Evolutionary conservation across 1,139 yeast species (phyloP).

Genomic region (Pichia sp.): DNA sequence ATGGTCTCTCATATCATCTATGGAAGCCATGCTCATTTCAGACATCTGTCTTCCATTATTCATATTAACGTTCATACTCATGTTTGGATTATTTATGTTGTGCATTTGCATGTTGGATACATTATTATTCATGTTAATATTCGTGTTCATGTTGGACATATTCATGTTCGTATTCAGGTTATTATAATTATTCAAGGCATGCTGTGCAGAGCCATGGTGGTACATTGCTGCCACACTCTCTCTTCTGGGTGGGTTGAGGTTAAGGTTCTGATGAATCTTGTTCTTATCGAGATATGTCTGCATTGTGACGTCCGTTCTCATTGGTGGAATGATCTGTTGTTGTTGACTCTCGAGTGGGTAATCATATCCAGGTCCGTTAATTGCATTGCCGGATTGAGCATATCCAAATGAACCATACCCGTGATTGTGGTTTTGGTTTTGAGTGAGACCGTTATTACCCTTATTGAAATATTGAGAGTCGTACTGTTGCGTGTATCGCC

Average conservation of each 20-base stretch:
- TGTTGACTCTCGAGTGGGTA: conserved; percentile 15
- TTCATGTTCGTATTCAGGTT: conserved; percentile 1
- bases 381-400: too few species aligned
- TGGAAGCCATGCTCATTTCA: conserved; percentile 17
- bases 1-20: not conserved
- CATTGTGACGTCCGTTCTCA: conserved; percentile 36
- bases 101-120: too few species aligned
- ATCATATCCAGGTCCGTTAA: too few species aligned
- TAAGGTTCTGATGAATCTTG: too few species aligned
- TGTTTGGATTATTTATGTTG: not conserved
- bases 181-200: too few species aligned
- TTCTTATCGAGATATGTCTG: conserved; percentile 33
- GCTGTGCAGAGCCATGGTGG: conserved; percentile 7
- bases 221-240: conserved; percentile 34
- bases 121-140: too few species aligned
- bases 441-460: too few species aligned
- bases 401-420: too few species aligned
- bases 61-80: not conserved
- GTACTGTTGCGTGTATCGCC: not conserved
- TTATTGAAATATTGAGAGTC: not conserved
- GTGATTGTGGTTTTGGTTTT: not conserved
- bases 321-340: conserved; percentile 31
- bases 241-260: conserved; percentile 30
- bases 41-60: not conserved
- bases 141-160: too few species aligned